phyloP scores from a whole-genome alignment of 139 green algal species.

The Haematococcus sp. region DNA sequence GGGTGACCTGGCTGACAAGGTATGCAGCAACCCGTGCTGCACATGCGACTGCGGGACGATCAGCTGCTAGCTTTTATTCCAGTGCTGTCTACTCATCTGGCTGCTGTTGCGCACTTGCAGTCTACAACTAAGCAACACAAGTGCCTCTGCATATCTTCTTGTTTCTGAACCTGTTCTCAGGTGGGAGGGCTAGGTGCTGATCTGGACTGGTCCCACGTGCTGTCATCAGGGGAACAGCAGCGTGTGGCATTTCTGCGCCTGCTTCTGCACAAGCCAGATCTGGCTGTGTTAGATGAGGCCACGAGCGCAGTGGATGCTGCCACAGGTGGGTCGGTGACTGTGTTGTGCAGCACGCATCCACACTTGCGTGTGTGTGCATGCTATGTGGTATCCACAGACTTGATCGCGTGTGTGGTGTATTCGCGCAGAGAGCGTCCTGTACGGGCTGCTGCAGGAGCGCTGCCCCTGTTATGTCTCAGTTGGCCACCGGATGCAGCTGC shows the following conservation, averaged over 20 bases:
- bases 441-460: slow-evolving; percentile 8
- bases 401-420: too few relatives aligned
- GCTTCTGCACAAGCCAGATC: slow-evolving; percentile 57
- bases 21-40: too few relatives aligned
- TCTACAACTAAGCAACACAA: too few relatives aligned
- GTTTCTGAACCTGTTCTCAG: slow-evolving; percentile 3
- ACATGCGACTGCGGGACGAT: too few relatives aligned
- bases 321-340: neutral
- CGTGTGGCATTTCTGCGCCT: slow-evolving; percentile 78
- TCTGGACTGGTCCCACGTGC: slow-evolving; percentile 63
- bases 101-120: too few relatives aligned
- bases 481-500: slow-evolving; percentile 69
- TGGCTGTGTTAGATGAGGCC: slow-evolving; percentile 59
- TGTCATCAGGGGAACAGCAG: slow-evolving; percentile 87
- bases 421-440: slow-evolving; percentile 12
- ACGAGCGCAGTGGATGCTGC: slow-evolving; percentile 17
- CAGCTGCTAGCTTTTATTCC: too few relatives aligned
- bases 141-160: too few relatives aligned
- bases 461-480: slow-evolving; percentile 64
- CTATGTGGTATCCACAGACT: too few relatives aligned
- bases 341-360: too few relatives aligned
- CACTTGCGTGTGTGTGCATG: too few relatives aligned
- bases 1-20: slow-evolving; percentile 41
- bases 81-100: too few relatives aligned
- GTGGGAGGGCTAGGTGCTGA: slow-evolving; percentile 68